Evolutionary conservation across 2,329 filamentous ascomycete genomes (phyloP).

Genomic region (Shiraia sp.): DNA sequence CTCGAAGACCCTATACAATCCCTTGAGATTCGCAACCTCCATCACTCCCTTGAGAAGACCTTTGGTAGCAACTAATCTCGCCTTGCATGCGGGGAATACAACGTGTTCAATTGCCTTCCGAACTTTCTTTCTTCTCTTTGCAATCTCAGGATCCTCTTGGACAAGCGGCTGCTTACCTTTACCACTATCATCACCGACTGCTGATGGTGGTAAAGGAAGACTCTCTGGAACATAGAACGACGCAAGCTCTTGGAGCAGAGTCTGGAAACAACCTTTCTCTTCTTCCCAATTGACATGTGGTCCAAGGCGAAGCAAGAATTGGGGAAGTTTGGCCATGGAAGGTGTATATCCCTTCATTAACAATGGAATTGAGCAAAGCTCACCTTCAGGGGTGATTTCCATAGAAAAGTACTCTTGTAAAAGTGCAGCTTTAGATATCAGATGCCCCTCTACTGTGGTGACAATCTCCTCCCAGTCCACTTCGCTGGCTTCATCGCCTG

Average conservation of each 20-base stretch:
- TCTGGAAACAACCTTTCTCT: constrained; percentile 83
- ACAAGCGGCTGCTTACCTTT: constrained; percentile 22
- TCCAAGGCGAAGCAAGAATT: constrained; percentile 84
- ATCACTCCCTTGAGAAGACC: constrained; percentile 75
- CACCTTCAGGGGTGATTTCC: constrained; percentile 76
- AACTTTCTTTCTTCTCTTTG: constrained; percentile 67
- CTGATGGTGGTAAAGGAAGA: constrained; percentile 59
- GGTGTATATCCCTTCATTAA: constrained; percentile 89
- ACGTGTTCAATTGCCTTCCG: constrained; percentile 77
- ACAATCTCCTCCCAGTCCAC: constrained; percentile 70
- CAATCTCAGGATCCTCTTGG: constrained; percentile 48
- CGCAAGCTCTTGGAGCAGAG: constrained; percentile 83
- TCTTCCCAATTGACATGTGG: constrained; percentile 85
- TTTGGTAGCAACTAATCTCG: constrained; percentile 79
- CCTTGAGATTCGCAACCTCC: constrained; percentile 90
- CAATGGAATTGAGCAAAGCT: constrained; percentile 78
- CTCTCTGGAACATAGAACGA: constrained; percentile 89
- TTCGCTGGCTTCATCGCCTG: constrained; percentile 49
- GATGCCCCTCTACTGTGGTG: constrained; percentile 65
- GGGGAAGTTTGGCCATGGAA: constrained; percentile 80
- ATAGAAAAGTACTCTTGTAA: constrained; percentile 90
- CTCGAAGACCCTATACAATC: constrained; percentile 93
- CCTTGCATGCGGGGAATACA: constrained; percentile 87
- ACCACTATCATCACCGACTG: constrained; percentile 47
- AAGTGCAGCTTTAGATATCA: constrained; percentile 81